Base-by-base conservation (phyloP, 306 rosid genomes). In the Sicyos edulis region DNA sequence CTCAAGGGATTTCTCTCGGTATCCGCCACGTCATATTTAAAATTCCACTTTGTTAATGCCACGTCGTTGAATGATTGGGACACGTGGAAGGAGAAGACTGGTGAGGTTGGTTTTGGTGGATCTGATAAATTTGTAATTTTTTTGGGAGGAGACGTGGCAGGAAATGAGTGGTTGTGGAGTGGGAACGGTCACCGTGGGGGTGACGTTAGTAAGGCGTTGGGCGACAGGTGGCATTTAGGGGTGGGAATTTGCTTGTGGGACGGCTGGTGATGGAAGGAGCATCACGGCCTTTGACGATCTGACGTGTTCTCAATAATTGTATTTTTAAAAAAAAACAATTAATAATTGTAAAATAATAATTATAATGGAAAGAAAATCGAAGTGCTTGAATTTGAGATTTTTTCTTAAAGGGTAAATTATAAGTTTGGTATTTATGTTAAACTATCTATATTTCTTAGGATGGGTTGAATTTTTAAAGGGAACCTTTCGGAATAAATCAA, bases 251-350 rank as follows among this genome's bases (percentile, higher is more conserved):
- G 58, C 14, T 22, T 50, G 14, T 69, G 57, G 73, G 73, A 69
- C 73, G 73, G 58, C 73, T 44, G 58, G 44, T 69, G 73, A 69
- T 49, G 14, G 55, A 68, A 14, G 73, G 45, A 50, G 15, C 54
- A 1, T 67, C 73, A 49, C 73, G 40, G 72, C 72, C 55, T 7
- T 67, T 47, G 42, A 50, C 72, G 45, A 69, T 47, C 73, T 22
- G 45, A 49, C 73, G 57, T 69, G 73, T 69, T 69, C 58, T 22
- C 58, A 19, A 69, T 50, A 50, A 69, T 24, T 22, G 58, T 26
- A 26, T 26, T 26, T 26, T 1, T 1, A 26, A 26, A 26, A 26
- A 26, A 26, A 26, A 26, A 26, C 1, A 26, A 26, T 26, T 26
- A 26, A 26, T 26, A 26, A 26, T 26, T 26, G 29, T 26, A 26